Percentiles rank a stretch among this genome's conserved stretches.
Evolutionary conservation across 176 grass and related monocot genomes (phyloP).

Genomic region (Bromus sterilis): DNA sequence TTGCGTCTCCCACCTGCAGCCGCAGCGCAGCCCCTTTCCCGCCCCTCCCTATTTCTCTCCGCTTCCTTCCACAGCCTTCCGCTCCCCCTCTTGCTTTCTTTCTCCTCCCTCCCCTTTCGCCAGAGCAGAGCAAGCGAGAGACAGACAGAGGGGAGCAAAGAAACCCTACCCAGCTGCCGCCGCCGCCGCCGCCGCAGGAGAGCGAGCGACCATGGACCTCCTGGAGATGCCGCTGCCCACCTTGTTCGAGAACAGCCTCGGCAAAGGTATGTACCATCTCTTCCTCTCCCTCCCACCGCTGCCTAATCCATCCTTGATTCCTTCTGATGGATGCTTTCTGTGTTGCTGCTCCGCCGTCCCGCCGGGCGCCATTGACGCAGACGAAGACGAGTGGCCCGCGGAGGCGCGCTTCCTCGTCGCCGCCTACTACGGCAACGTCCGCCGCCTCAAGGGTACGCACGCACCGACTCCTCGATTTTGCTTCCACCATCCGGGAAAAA

Average conservation of each 20-base stretch:
- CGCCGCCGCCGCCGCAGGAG: background rate
- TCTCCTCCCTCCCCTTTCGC: too few relatives aligned
- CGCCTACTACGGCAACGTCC: background rate
- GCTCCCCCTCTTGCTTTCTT: background rate
- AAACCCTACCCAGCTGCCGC: background rate
- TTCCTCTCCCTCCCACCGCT: background rate
- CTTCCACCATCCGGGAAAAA: too few relatives aligned
- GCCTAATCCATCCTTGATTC: background rate
- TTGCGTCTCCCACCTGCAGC: too few relatives aligned
- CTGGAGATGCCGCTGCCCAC: background rate
- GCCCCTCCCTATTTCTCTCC: too few relatives aligned
- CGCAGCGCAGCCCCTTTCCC: too few relatives aligned
- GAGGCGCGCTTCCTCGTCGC: conserved; percentile 12
- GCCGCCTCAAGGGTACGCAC: conserved; percentile 23
- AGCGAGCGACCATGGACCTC: background rate
- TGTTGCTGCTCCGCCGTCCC: background rate
- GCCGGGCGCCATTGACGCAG: background rate
- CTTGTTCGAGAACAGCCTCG: background rate
- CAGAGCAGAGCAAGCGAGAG: too few relatives aligned
- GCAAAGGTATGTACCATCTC: background rate
- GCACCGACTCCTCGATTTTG: background rate
- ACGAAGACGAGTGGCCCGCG: background rate
- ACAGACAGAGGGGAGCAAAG: too few relatives aligned
- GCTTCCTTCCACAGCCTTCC: background rate
- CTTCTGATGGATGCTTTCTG: too few relatives aligned